phyloP scores from a whole-genome alignment of 176 grass and related monocot species.

The Aegilops longissima region DNA sequence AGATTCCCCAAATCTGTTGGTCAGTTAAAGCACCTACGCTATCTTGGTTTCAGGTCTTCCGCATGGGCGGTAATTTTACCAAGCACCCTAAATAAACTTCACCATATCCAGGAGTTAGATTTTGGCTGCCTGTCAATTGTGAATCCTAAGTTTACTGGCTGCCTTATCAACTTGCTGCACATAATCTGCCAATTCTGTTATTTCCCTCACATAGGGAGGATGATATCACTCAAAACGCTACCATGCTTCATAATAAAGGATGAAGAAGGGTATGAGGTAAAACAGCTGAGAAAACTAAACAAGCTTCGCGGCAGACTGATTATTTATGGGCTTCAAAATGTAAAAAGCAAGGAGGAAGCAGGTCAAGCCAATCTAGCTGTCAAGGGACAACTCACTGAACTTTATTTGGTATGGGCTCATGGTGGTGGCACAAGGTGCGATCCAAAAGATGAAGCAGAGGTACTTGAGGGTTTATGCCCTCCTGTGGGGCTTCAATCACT shows the following conservation, averaged over 20 bases:
- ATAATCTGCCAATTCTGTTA: no score
- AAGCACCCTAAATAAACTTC: not conserved
- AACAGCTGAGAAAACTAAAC: not conserved
- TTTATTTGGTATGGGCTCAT: not conserved
- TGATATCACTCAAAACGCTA: not conserved
- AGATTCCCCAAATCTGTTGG: not conserved
- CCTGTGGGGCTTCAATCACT: not conserved
- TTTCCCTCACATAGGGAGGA: not conserved
- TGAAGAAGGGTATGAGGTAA: not conserved
- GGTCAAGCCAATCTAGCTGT: not conserved
- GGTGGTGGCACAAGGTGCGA: no score
- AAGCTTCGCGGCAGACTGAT: rapidly evolving
- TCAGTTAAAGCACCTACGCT: no score
- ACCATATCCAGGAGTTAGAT: not conserved
- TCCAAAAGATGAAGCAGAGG: not conserved
- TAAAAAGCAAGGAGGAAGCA: not conserved
- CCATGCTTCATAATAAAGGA: not conserved
- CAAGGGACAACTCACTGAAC: not conserved
- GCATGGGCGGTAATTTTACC: not conserved
- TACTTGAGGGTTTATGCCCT: not conserved
- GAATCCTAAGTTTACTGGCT: not conserved
- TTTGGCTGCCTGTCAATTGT: not conserved
- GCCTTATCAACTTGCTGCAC: not conserved
- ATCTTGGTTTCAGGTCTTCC: not conserved
- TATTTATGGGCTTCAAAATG: not conserved